Conservation (phyloP, 2,329 filamentous ascomycete genomes). For the Aspergillus brunneoviolaceus region DNA sequence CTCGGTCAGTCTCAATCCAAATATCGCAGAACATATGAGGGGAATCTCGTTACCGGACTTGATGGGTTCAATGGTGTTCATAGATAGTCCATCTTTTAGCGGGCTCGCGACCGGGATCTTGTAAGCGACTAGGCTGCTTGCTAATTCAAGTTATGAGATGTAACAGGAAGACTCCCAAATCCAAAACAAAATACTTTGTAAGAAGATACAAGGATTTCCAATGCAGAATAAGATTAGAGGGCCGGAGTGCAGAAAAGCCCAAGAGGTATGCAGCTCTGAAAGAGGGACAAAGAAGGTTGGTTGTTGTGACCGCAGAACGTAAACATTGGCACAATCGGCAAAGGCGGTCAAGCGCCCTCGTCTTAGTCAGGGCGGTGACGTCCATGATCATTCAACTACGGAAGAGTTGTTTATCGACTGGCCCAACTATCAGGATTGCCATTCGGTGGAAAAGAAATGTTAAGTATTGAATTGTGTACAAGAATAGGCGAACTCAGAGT, state of each 20-base stretch:
- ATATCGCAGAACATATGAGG: neutral
- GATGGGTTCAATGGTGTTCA: constrained; percentile 8
- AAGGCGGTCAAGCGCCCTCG: neutral
- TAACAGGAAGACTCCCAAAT: neutral
- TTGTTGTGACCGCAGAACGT: neutral
- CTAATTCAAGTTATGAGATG: neutral
- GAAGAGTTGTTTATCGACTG: neutral
- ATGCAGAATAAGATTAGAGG: neutral
- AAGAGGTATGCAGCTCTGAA: neutral
- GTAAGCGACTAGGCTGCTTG: neutral
- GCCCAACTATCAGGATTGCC: neutral
- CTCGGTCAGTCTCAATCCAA: neutral
- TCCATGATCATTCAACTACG: neutral
- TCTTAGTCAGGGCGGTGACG: neutral
- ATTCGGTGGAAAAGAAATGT: neutral
- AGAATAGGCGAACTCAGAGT: neutral
- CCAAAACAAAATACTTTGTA: neutral
- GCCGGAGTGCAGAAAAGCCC: neutral
- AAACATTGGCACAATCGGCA: neutral
- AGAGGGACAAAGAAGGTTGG: neutral
- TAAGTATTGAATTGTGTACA: neutral
- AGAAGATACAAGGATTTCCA: neutral
- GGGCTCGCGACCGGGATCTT: constrained; percentile 1
- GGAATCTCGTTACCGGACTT: constrained; percentile 1
- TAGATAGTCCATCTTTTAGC: constrained; percentile 14